Conservation (phyloP, 768 basidiomycete genomes). For the Grammothele lineata region DNA sequence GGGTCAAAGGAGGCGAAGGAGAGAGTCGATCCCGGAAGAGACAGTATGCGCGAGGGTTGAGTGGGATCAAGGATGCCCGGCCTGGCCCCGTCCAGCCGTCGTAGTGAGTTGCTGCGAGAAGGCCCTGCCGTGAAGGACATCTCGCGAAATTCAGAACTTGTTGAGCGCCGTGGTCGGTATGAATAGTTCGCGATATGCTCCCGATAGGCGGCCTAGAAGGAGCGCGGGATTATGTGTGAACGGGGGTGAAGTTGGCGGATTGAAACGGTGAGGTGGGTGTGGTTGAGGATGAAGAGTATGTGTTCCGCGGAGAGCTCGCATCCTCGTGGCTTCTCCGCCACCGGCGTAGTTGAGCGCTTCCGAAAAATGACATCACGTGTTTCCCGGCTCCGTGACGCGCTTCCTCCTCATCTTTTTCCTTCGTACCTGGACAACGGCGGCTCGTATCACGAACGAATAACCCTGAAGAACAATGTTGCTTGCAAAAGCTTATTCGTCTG, state of each 20-base stretch:
- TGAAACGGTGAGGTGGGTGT: background rate
- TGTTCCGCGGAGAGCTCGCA: background rate
- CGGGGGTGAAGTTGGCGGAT: no score
- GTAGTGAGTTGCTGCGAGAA: conserved; percentile 4
- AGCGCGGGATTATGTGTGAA: no score
- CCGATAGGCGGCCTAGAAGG: no score
- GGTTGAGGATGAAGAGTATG: background rate
- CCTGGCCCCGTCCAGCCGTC: conserved; percentile 34
- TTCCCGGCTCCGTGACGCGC: no score
- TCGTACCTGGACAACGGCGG: no score
- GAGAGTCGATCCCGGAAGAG: conserved; percentile 52
- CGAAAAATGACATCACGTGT: conserved; percentile 9
- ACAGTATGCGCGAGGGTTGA: conserved; percentile 60
- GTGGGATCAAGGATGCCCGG: conserved; percentile 67
- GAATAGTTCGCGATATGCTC: no score
- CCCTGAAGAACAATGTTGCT: no score
- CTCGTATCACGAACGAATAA: no score
- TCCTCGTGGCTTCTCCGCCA: background rate
- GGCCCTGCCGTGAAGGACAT: conserved; percentile 13
- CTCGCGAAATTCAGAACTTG: no score
- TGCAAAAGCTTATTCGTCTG: no score
- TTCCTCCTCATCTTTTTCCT: no score
- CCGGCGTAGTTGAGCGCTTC: background rate
- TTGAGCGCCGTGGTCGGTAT: no score
- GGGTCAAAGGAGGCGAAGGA: conserved; percentile 76